Conservation (phyloP, 108 stramenopile genomes). For the Cyclotella atomus region DNA sequence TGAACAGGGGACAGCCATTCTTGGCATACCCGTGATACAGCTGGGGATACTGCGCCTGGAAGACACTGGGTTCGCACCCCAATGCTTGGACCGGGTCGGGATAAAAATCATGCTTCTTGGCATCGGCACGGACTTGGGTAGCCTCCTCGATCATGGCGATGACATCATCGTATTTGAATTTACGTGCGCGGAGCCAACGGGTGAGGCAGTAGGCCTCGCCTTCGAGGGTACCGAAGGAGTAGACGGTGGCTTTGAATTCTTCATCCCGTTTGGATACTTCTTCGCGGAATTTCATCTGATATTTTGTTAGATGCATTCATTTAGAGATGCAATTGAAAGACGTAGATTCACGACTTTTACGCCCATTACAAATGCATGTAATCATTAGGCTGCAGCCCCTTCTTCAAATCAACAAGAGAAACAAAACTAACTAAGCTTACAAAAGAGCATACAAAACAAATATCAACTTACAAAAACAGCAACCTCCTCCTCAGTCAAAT, state of each 20-base stretch:
- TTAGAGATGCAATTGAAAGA: too few relatives aligned
- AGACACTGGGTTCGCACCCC: conserved; percentile 69
- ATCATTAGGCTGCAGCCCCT: too few relatives aligned
- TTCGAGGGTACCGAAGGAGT: conserved; percentile 50
- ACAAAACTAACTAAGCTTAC: too few relatives aligned
- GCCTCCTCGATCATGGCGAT: conserved; percentile 87
- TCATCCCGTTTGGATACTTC: conserved; percentile 55
- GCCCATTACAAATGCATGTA: too few relatives aligned
- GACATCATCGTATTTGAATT: conserved; percentile 66
- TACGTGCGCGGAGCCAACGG: conserved; percentile 46
- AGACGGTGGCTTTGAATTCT: conserved; percentile 53
- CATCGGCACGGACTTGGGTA: conserved; percentile 60
- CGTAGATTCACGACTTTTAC: too few relatives aligned
- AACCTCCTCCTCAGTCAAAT: conserved; percentile 56
- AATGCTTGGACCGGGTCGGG: conserved; percentile 71
- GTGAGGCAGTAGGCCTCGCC: conserved; percentile 53
- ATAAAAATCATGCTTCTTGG: conserved; percentile 71
- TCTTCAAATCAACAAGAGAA: too few relatives aligned
- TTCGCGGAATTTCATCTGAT: conserved; percentile 54
- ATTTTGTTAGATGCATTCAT: too few relatives aligned
- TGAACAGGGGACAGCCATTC: conserved; percentile 79
- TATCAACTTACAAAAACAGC: conserved; percentile 46
- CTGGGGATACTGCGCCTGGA: conserved; percentile 83
- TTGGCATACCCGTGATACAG: conserved; percentile 77
- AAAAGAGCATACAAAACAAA: too few relatives aligned